Base-by-base conservation (phyloP, 2,329 filamentous ascomycete species). In the Epichloe uncinata region DNA sequence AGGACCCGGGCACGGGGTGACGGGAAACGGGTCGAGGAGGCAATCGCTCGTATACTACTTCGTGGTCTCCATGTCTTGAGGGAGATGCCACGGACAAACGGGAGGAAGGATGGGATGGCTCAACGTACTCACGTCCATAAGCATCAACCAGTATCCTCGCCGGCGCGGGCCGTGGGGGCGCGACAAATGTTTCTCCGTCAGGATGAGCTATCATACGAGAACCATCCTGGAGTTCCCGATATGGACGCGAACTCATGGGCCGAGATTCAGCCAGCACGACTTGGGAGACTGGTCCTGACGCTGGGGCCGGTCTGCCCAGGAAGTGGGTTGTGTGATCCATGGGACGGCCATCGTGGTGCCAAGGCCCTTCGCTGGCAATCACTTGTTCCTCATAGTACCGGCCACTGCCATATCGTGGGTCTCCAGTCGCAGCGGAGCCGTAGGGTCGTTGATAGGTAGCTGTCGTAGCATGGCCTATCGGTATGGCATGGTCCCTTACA, bases 141-240 rank as follows among this genome's bases (percentile, higher is more conserved):
- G 86, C 81, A 66, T 96, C 90, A 49, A 94, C 73, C 35, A 95
- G 74, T 54, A 95, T 84, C 53, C 83, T 80, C 50, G 82, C 72
- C 43, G 77, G 69, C 16, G 77, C 74, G 6, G 77, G 72, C 46
- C 72, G 64, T 58, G 71, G 72, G 44, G 72, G 72, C 2, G 68
- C 68, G 68, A 78, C 73, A n/a, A 71, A 69, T 34, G 74, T 69
- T 55, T 75, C 73, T 45, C 62, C 62, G 49, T 74, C 70, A 20
- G 75, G 70, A 40, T 73, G 73, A 34, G 72, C 63, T 58, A 71
- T 73, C 60, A 72, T 67, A 46, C 75, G 71, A 12, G 67, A 60
- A 5, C 63, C 55, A 22, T 73, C 66, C 48, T 68, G 64, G 15
- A 63, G 61, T 45, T 76, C 72, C 44, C 66, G 65, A 51, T 73